A percentile compares a stretch with the other conserved stretches of the same genome.
phyloP scores from a whole-genome alignment of 2,329 filamentous ascomycete genomes.

The Helicocarpus griseus region DNA sequence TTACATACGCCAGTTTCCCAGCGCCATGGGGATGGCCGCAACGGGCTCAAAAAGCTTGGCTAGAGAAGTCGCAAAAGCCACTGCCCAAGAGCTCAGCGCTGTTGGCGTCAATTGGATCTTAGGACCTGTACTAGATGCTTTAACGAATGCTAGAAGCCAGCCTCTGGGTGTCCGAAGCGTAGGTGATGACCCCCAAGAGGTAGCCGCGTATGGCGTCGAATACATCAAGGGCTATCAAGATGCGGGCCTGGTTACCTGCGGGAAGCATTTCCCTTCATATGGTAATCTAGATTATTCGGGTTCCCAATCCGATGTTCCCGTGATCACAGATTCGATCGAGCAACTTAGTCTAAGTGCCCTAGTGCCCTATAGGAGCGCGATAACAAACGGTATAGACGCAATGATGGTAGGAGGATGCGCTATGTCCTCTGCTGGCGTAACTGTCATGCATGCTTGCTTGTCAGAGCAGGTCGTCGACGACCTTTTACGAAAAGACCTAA shows the following conservation, averaged over 20 bases:
- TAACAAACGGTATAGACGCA: conserved; percentile 74
- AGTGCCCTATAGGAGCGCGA: conserved; percentile 84
- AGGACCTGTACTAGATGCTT: conserved; percentile 83
- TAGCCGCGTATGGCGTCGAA: conserved; percentile 82
- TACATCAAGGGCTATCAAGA: conserved; percentile 90
- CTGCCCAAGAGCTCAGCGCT: conserved; percentile 80
- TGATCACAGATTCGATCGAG: conserved; percentile 89
- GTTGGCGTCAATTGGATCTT: conserved; percentile 95
- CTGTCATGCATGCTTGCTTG: conserved; percentile 89
- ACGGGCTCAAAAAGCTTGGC: conserved; percentile 76
- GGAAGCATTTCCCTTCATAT: conserved; percentile 95
- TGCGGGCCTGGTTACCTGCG: conserved; percentile 77
- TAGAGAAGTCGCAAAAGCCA: conserved; percentile 85
- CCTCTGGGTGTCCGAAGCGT: conserved; percentile 81
- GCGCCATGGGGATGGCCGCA: conserved; percentile 93
- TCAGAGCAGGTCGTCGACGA: conserved; percentile 91
- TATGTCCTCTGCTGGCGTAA: conserved; percentile 83
- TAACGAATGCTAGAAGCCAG: conserved; percentile 87
- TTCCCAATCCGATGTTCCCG: conserved; percentile 82
- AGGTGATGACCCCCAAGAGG: conserved; percentile 89
- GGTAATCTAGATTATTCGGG: conserved; percentile 90
- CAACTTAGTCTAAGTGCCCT: conserved; percentile 86
- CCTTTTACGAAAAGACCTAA: conserved; percentile 74
- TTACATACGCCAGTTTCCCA: conserved; percentile 92
- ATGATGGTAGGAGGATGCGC: conserved; percentile 96